A percentile compares a stretch with the other conserved stretches of the same genome.
These are phyloP conservation scores for Xerocomus spinulosus DNA, from an alignment of 768 basidiomycete genomes.

Conservation along the genomic window DNA sequence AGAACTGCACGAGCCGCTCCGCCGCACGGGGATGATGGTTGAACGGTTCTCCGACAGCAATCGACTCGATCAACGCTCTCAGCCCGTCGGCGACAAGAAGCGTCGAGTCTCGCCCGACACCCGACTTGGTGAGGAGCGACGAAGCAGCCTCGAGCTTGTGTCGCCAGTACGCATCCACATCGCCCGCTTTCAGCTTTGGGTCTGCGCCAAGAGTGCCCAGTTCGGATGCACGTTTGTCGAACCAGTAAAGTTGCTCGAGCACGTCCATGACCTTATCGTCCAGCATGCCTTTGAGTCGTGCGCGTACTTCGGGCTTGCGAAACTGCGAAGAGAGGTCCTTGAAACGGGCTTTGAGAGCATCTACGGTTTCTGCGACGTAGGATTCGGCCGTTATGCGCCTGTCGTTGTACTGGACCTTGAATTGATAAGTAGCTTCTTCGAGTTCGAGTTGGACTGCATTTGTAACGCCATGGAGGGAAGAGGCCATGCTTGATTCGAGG, in stretches of 20 bases:
- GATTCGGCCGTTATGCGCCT: conserved; percentile 91
- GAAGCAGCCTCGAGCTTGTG: conserved; percentile 96
- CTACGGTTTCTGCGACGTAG: conserved; percentile 97
- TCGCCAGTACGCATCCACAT: conserved; percentile 88
- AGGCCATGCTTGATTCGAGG: conserved; percentile 95
- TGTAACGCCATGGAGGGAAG: conserved; percentile 90
- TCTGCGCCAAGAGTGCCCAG: conserved; percentile 68
- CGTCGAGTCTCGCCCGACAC: conserved; percentile 92
- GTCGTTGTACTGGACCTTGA: conserved; percentile 99
- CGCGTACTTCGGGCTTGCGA: conserved; percentile 82
- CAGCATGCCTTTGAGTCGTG: conserved; percentile 85
- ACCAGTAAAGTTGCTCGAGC: conserved; percentile 95
- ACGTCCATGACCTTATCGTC: conserved; percentile 98
- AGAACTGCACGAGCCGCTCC: conserved; percentile 87
- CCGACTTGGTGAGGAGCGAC: conserved; percentile 90
- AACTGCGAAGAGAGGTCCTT: conserved; percentile 82
- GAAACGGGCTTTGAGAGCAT: conserved; percentile 85
- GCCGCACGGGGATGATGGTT: conserved; percentile 84
- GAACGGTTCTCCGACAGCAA: conserved; percentile 87
- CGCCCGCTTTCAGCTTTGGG: conserved; percentile 61
- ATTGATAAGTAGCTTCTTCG: conserved; percentile 96
- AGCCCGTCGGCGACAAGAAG: conserved; percentile 92
- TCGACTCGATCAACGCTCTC: conserved; percentile 83
- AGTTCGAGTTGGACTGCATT: conserved; percentile 97
- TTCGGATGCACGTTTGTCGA: conserved; percentile 80